Percentiles rank a stretch among this genome's conserved stretches.
Conservation (phyloP, 345 rosid genomes). For the Eutrema japonicum region DNA sequence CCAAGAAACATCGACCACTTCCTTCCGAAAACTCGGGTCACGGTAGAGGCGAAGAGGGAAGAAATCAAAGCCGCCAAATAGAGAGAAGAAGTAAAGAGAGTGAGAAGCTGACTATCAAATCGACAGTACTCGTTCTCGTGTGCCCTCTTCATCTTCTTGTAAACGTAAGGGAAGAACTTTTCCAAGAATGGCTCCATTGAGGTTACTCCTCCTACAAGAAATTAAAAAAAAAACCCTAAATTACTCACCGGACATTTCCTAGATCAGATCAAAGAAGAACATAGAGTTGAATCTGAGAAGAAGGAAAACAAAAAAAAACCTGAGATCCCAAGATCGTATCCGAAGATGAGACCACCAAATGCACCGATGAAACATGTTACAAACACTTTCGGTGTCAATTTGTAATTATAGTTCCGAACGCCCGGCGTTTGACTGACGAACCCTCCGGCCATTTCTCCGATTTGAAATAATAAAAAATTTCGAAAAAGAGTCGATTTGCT, state of each 20-base stretch:
- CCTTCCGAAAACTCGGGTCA: slow-evolving; percentile 65
- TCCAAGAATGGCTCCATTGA: slow-evolving; percentile 70
- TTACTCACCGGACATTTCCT: slow-evolving; percentile 1
- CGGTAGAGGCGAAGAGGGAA: slow-evolving; percentile 59
- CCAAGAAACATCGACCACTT: slow-evolving; percentile 71
- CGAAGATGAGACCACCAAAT: slow-evolving; percentile 84
- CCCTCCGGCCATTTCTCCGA: slow-evolving; percentile 56
- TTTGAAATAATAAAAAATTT: not conserved
- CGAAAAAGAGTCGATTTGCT: too few species aligned
- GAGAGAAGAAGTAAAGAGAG: slow-evolving; percentile 81
- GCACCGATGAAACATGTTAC: slow-evolving; percentile 78
- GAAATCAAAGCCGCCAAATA: slow-evolving; percentile 75
- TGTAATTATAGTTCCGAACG: slow-evolving; percentile 52
- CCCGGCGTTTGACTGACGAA: slow-evolving; percentile 45
- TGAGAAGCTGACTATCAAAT: slow-evolving; percentile 66
- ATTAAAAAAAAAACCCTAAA: not conserved
- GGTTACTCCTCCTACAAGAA: slow-evolving; percentile 73
- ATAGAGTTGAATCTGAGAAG: slow-evolving; percentile 6
- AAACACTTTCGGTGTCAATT: slow-evolving; percentile 61
- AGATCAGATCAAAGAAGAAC: not conserved
- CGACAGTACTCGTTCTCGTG: slow-evolving; percentile 69
- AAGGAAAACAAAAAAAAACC: slow-evolving; percentile 39
- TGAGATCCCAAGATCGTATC: slow-evolving; percentile 85
- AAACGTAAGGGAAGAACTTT: slow-evolving; percentile 65
- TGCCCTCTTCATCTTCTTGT: slow-evolving; percentile 39